A percentile compares a stretch with the other conserved stretches of the same genome.
Conservation (phyloP, 108 stramenopile species). For the Cylindrotheca closterium region DNA sequence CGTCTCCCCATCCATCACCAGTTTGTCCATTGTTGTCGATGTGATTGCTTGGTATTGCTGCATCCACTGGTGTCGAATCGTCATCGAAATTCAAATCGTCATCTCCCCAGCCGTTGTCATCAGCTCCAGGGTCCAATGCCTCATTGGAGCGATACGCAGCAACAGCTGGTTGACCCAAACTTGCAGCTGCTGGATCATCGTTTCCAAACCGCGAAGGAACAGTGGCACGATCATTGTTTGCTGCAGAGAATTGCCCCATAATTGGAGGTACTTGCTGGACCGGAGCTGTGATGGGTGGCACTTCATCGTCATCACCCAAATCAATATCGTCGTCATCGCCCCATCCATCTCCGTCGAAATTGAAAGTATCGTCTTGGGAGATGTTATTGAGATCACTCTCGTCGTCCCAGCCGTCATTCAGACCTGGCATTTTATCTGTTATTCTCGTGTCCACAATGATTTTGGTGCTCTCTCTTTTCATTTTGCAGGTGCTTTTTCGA, state of each 20-base stretch:
- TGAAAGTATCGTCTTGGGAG: neutral
- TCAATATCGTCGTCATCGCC: slow-evolving; percentile 33
- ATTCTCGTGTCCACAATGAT: too few species aligned
- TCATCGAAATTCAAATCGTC: neutral
- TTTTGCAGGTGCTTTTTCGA: too few species aligned
- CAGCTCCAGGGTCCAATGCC: neutral
- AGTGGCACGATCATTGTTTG: slow-evolving; percentile 1
- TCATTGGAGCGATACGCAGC: neutral
- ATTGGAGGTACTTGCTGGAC: neutral
- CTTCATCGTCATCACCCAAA: slow-evolving; percentile 9
- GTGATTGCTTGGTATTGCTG: too few species aligned
- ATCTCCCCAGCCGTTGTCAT: slow-evolving; percentile 1
- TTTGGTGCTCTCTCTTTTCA: too few species aligned
- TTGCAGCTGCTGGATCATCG: neutral
- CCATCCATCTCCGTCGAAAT: slow-evolving; percentile 8
- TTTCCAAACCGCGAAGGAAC: neutral
- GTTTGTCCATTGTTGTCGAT: too few species aligned
- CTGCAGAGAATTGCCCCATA: slow-evolving; percentile 5
- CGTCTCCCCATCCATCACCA: too few species aligned
- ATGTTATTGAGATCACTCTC: slow-evolving; percentile 21
- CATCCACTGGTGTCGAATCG: too few species aligned
- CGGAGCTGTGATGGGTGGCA: neutral
- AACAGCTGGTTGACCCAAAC: neutral
- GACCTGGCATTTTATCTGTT: too few species aligned
- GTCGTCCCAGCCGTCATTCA: slow-evolving; percentile 38